Percentiles rank a stretch among this genome's conserved stretches.
Evolutionary conservation across 208 protist genomes (phyloP).

Genomic region (Acanthamoeba castellanii): DNA sequence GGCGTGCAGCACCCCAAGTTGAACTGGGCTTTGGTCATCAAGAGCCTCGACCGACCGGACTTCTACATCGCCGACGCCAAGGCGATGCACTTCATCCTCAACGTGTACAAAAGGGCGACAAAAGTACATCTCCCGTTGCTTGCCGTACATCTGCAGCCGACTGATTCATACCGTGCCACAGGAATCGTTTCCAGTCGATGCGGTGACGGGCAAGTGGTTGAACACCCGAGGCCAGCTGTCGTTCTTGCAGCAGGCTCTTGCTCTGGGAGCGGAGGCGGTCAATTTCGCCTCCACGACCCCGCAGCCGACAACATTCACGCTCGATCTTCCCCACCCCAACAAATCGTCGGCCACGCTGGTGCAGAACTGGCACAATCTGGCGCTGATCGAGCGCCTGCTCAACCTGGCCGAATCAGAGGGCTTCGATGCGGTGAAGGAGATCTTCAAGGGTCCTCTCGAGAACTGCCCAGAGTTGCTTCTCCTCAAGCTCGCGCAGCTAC

Average conservation of each 20-base stretch:
- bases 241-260: conserved; percentile 39
- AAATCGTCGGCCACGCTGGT: conserved; percentile 75
- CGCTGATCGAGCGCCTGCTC: conserved; percentile 86
- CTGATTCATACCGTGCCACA: not conserved
- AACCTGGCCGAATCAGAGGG: conserved; percentile 83
- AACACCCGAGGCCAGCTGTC: conserved; percentile 26
- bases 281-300: conserved; percentile 59
- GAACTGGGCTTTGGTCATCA: conserved; percentile 85
- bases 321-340: conserved; percentile 87
- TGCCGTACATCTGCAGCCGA: not conserved
- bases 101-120: conserved; percentile 77
- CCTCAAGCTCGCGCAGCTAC: conserved; percentile 77
- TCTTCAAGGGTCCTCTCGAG: conserved; percentile 88
- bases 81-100: conserved; percentile 86
- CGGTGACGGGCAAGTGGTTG: not conserved
- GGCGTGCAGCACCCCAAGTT: conserved; percentile 71
- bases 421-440: conserved; percentile 58
- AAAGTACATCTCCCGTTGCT: conserved; percentile 8
- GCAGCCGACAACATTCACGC: conserved; percentile 83
- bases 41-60: conserved; percentile 85
- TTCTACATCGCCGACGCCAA: conserved; percentile 84
- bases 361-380: conserved; percentile 86
- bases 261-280: conserved; percentile 7
- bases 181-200: conserved; percentile 53
- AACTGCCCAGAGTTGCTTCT: conserved; percentile 88